A percentile compares a stretch with the other conserved stretches of the same genome.
Evolutionary conservation across 2,329 filamentous ascomycete genomes (phyloP).

Genomic region (Sporothrix dimorphospora): DNA sequence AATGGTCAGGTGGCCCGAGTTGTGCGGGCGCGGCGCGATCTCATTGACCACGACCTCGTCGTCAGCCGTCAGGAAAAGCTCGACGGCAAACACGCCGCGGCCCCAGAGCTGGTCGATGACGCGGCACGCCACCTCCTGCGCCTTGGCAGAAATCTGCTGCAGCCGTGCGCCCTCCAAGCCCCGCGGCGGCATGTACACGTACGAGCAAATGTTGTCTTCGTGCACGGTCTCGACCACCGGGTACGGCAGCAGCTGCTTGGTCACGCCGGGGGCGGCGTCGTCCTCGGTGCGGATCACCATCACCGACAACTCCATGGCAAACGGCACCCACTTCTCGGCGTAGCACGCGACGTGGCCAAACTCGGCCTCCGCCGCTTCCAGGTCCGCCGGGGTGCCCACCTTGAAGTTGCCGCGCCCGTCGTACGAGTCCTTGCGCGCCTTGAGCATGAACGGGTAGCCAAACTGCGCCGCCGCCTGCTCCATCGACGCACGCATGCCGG

Average conservation of each 20-base stretch:
- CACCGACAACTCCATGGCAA: constrained; percentile 84
- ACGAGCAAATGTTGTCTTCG: constrained; percentile 92
- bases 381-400: constrained; percentile 49
- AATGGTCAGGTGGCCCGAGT: constrained; percentile 94
- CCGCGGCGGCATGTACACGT: constrained; percentile 80
- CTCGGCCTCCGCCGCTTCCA: constrained; percentile 66
- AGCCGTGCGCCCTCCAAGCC: constrained; percentile 55
- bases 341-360: constrained; percentile 76
- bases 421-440: constrained; percentile 86
- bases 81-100: constrained; percentile 92
- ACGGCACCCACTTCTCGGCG: constrained; percentile 86
- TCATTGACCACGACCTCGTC: constrained; percentile 78
- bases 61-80: constrained; percentile 86
- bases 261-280: constrained; percentile 47
- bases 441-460: constrained; percentile 89
- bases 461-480: constrained; percentile 64
- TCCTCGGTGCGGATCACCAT: constrained; percentile 93
- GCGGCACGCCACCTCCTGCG: constrained; percentile 75
- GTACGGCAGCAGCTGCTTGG: constrained; percentile 67
- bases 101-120: constrained; percentile 82
- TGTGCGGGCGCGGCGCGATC: constrained; percentile 80
- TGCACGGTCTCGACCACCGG: constrained; percentile 94
- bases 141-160: constrained; percentile 61
- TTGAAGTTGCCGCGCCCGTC: constrained; percentile 77
- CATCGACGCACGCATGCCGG: constrained; percentile 63